These are phyloP conservation scores for Entamoeba histolytica DNA, from an alignment of 208 protist genomes.

Conservation along the genomic window DNA sequence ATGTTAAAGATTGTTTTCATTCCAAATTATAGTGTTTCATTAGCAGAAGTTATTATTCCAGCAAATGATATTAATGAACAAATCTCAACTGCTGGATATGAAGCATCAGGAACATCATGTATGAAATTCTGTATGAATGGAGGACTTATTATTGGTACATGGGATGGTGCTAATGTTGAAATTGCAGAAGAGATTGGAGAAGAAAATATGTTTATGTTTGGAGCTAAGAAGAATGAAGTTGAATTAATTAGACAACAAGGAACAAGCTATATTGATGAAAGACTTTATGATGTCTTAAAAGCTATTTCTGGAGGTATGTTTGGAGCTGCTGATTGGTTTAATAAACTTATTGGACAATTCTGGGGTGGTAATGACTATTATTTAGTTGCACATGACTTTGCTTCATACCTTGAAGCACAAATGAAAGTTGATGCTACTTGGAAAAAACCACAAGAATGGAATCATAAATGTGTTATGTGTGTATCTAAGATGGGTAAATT, in stretches of 20 bases:
- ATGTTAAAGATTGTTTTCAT: slow-evolving; percentile 55
- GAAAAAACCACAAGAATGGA: slow-evolving; percentile 32
- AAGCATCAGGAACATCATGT: slow-evolving; percentile 57
- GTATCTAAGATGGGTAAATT: slow-evolving; percentile 40
- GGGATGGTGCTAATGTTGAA: slow-evolving; percentile 63
- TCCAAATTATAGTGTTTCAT: slow-evolving; percentile 58
- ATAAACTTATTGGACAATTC: slow-evolving; percentile 31
- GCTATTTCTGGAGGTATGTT: slow-evolving; percentile 40
- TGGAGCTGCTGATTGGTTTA: slow-evolving; percentile 32
- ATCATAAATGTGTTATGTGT: slow-evolving; percentile 29
- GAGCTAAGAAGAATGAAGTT: slow-evolving; percentile 36
- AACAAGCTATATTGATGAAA: neutral
- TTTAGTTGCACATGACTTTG: slow-evolving; percentile 42
- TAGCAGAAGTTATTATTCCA: slow-evolving; percentile 58
- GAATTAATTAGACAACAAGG: neutral
- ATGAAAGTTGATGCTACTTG: slow-evolving; percentile 32
- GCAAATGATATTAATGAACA: slow-evolving; percentile 56
- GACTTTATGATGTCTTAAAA: slow-evolving; percentile 26
- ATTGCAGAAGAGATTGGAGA: slow-evolving; percentile 49
- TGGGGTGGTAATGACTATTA: slow-evolving; percentile 34
- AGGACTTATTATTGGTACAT: slow-evolving; percentile 52
- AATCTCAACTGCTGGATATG: slow-evolving; percentile 51
- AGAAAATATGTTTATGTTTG: slow-evolving; percentile 58
- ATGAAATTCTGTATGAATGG: slow-evolving; percentile 66
- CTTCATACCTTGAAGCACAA: slow-evolving; percentile 34